Evolutionary conservation across 768 basidiomycete genomes (phyloP), one percentile per base, ranked within the genome.

Genomic region (Macrolepiota albuminosa): DNA sequence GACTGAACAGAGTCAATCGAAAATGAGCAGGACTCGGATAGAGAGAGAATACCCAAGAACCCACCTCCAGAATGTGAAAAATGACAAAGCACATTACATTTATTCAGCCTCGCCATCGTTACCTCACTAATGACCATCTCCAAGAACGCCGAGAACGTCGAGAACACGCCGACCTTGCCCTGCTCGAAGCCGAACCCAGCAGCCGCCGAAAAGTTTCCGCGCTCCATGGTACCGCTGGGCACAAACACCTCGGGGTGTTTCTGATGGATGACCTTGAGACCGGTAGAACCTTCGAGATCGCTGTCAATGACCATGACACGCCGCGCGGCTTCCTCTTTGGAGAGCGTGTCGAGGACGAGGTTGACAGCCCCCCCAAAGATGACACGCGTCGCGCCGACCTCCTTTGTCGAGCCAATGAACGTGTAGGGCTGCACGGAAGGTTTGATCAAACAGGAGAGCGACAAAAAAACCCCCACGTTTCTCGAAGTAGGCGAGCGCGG

Each of bases 41-140:
- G 18, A 9, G 2, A 11, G 14, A 2, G 21, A 16, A 45, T 1
- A 3, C 6, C 43, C 1, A 7, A 43, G 9, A 26, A 73, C 81
- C 56, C 70, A 87, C 86, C 85, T 62, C 92, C 93, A 26, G 91
- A 87, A 74, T 95, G 93, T 26, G 91, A 93, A 77, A 93, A 95
- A 75, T 95, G 93, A 67, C 81, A 87, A 26, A 95, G 81, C 9
- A 94, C 86, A 68, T 94, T 95, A 78, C 89, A 90, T 66, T 89
- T 81, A 72, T 95, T 95, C 70, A 95, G 72, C 56, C 93, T 84
- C n/a, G 93, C 93, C 93, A 94, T 95, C 11, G 93, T 94, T 54
- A 93, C 76, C 72, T 95, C 93, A 5, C 91, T 93, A 56, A 95
- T 72, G 52, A 90, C 78, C 93, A 94, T 94, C 81, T 95, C 93